phyloP scores from a whole-genome alignment of 2,329 filamentous ascomycete genomes.

The Trichoderma gracile region DNA sequence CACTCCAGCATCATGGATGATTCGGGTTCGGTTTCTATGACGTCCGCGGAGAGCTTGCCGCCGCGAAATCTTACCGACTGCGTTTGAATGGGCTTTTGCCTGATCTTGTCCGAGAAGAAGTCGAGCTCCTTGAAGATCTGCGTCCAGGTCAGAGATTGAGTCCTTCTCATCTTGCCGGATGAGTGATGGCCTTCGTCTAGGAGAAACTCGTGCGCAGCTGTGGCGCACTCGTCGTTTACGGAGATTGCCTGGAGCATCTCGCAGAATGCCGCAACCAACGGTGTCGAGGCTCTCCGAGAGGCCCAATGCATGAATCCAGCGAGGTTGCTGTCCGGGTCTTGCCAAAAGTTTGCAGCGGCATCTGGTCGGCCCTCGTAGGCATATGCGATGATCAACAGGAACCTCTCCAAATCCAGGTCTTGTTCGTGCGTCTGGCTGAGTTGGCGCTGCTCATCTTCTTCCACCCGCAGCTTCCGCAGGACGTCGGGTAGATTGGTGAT shows the following conservation, averaged over 20 bases:
- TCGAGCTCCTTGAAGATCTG: conserved; percentile 90
- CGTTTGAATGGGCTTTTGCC: conserved; percentile 62
- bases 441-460: conserved; percentile 85
- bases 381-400: conserved; percentile 89
- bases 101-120: conserved; percentile 77
- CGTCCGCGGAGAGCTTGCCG: conserved; percentile 62
- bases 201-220: conserved; percentile 83
- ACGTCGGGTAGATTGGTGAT: conserved; percentile 95
- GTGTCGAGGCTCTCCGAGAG: conserved; percentile 91
- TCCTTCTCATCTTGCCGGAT: conserved; percentile 76
- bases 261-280: conserved; percentile 94
- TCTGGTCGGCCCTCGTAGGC: conserved; percentile 84
- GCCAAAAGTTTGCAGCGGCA: conserved; percentile 86
- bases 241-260: conserved; percentile 92
- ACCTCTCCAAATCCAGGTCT: conserved; percentile 78
- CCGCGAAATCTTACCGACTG: conserved; percentile 50
- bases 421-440: conserved; percentile 65
- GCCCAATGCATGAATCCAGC: conserved; percentile 96
- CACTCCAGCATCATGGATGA: conserved; percentile 96
- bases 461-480: conserved; percentile 77
- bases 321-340: conserved; percentile 86
- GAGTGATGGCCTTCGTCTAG: conserved; percentile 78
- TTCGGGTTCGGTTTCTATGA: conserved; percentile 82
- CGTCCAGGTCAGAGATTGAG: conserved; percentile 84
- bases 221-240: conserved; percentile 77